A percentile compares a stretch with the other conserved stretches of the same genome.
Conservation (phyloP, 345 rosid genomes). For the Eucalyptus guilfoylei region DNA sequence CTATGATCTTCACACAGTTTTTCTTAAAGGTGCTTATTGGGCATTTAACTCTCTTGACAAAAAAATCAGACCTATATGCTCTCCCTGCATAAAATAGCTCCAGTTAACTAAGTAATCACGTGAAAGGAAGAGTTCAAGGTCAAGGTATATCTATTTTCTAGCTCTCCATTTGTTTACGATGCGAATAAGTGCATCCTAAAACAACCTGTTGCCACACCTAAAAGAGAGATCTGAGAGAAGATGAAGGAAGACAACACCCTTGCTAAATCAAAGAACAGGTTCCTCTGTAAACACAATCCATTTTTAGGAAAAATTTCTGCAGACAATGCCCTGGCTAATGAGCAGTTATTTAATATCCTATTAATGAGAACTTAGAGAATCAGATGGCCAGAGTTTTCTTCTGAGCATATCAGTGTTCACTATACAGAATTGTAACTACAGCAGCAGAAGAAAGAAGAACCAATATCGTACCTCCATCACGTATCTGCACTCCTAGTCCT, state of each 20-base stretch:
- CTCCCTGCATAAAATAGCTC: not conserved
- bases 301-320: not conserved
- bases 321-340: not conserved
- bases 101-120: not conserved
- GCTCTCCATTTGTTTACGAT: not conserved
- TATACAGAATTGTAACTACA: not conserved
- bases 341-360: not conserved
- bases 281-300: not conserved
- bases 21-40: not conserved
- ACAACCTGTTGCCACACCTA: not conserved
- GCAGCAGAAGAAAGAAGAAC: not conserved
- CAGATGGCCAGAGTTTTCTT: not conserved
- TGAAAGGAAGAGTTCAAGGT: not conserved
- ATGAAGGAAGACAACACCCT: not conserved
- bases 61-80: not conserved
- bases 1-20: not conserved
- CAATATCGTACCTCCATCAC: constrained; percentile 67
- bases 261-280: not conserved
- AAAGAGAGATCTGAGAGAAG: not conserved
- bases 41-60: not conserved
- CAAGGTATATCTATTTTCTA: not conserved
- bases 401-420: not conserved
- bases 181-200: not conserved
- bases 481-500: constrained; percentile 80
- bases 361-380: not conserved